Evolutionary conservation across 805 yeast species (phyloP), one percentile per base, ranked within the genome.

Genomic region (Zygosaccharomyces lentus): DNA sequence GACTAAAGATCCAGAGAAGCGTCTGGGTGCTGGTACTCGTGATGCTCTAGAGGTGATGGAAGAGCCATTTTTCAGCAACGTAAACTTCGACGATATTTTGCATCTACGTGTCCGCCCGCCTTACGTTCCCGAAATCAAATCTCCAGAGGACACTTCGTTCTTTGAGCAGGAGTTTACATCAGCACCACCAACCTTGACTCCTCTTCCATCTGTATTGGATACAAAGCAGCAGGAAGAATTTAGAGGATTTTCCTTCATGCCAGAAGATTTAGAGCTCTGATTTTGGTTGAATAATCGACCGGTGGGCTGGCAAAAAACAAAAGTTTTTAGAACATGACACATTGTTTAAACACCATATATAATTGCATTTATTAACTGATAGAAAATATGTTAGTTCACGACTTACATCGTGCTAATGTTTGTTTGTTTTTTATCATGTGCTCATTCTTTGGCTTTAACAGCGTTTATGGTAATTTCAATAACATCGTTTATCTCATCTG

Each of bases 31-130:
- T 15, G 85, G 96, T 7, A 84, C 84, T 43, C 75, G 82, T 50
- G 99, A 93, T 68, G 98, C 98, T 2, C 71, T 74, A 51, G 99
- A 93, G 49, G 86, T 93, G 51, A 93, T 87, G 96, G 89, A 81
- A 49, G 99, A 93, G 66, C 88, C 96, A 24, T 93, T 91, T 68
- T 93, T 93, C 74, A 77, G 77, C 47, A 91, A 89, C 66, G 86
- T 93, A 57, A 78, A 87, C 64, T 93, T 93, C 68, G 96, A 90
- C 55, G 97, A 87, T 56, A 81, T 93, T 21, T 71, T 85, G 52
- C 66, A 78, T 52, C 71, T 82, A 58, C 73, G 81, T 34, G 83
- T 89, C 21, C 79, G 81, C 45, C 95, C 98, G 1, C 99, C 99
- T 32, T 93, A 81, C 64, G 72, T 87, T 45, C 99, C 99, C 1